phyloP scores from a whole-genome alignment of 495 filamentous ascomycete species.

The Evernia prunastri region DNA sequence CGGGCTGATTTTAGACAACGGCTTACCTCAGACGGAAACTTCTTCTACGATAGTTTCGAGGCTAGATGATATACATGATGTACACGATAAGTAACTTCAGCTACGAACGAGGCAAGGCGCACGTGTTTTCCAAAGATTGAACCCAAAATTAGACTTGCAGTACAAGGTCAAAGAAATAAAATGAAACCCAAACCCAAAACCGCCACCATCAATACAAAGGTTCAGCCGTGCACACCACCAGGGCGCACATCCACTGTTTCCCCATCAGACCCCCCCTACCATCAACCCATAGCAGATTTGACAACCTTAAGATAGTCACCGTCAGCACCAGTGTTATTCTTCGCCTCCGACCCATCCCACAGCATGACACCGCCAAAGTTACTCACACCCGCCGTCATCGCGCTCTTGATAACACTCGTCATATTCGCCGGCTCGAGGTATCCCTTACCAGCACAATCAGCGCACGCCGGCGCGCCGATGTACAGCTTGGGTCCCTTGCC shows the following conservation, averaged over 20 bases:
- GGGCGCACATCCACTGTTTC: neutral
- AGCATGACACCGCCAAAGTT: constrained; percentile 51
- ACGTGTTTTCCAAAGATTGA: too few species aligned
- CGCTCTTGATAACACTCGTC: constrained; percentile 27
- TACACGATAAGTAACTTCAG: too few species aligned
- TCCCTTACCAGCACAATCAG: constrained; percentile 34
- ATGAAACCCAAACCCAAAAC: too few species aligned
- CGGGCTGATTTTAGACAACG: too few species aligned
- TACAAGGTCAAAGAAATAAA: neutral
- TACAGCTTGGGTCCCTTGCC: constrained; percentile 36
- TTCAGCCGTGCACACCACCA: neutral
- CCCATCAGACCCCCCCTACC: neutral
- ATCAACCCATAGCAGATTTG: constrained; percentile 1
- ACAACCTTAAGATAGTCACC: constrained; percentile 9
- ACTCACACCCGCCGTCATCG: constrained; percentile 19
- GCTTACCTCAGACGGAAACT: too few species aligned
- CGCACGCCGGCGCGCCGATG: constrained; percentile 41
- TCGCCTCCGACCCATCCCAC: constrained; percentile 39
- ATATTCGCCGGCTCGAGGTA: constrained; percentile 40
- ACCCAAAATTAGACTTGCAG: too few species aligned
- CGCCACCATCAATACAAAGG: too few species aligned
- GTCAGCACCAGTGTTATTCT: constrained; percentile 19
- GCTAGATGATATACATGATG: too few species aligned
- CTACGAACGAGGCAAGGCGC: too few species aligned
- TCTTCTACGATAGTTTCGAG: too few species aligned